These are phyloP conservation scores for Curvularia spicifera DNA, from an alignment of 2,329 filamentous ascomycete genomes.

Conservation along the genomic window DNA sequence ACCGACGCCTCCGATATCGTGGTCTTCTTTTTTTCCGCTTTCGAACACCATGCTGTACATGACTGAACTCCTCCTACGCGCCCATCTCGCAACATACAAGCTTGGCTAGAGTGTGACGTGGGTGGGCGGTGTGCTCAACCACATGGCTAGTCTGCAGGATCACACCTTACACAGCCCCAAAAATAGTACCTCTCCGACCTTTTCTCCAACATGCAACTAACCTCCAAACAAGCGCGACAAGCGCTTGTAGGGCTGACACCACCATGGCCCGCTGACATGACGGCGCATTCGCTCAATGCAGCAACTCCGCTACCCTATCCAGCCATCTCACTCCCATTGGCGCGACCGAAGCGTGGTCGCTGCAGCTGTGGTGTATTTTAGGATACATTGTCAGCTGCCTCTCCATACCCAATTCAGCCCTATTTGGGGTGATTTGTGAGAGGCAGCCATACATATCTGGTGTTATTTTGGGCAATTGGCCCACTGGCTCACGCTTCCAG, in stretches of 20 bases:
- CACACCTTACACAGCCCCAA: slow-evolving; percentile 26
- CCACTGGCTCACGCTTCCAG: too few species aligned
- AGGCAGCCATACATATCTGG: not conserved
- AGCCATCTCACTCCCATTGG: slow-evolving; percentile 4
- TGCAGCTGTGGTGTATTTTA: slow-evolving; percentile 14
- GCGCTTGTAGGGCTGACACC: slow-evolving; percentile 40
- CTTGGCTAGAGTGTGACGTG: not conserved
- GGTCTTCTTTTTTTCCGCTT: slow-evolving; percentile 1
- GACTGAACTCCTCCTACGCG: slow-evolving; percentile 6
- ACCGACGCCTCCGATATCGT: not conserved
- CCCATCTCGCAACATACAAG: slow-evolving; percentile 17
- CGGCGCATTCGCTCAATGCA: slow-evolving; percentile 12
- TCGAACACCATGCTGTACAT: not conserved
- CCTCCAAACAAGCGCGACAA: slow-evolving; percentile 35
- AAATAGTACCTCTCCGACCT: slow-evolving; percentile 29
- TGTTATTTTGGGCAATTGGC: not conserved
- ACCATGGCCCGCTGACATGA: slow-evolving; percentile 3
- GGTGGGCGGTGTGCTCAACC: not conserved
- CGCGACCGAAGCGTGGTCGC: not conserved
- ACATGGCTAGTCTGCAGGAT: slow-evolving; percentile 20
- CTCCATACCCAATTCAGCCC: slow-evolving; percentile 2
- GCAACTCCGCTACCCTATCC: slow-evolving; percentile 6
- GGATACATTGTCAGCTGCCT: slow-evolving; percentile 10
- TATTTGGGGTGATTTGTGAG: slow-evolving; percentile 11
- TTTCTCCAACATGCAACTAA: not conserved